Percentiles rank a stretch among this genome's conserved stretches.
Conservation (phyloP, 2,329 filamentous ascomycete species). For the Colletotrichum lindemuthianum region DNA sequence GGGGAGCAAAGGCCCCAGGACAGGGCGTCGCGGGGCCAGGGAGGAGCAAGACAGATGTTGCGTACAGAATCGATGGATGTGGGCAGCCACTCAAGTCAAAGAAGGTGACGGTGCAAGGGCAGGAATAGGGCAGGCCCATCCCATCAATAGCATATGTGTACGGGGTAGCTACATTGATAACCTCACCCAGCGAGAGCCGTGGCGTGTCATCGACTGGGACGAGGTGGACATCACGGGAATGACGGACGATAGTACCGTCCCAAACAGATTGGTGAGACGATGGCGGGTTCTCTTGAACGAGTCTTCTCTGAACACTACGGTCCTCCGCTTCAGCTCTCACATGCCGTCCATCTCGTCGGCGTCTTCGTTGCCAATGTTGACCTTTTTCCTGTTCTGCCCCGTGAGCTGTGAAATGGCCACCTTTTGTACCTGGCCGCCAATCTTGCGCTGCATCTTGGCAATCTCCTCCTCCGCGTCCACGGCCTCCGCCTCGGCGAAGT, state of each 20-base stretch:
- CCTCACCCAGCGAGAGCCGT: too few relatives aligned
- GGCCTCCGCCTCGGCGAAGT: constrained; percentile 89
- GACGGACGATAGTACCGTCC: too few relatives aligned
- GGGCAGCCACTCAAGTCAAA: constrained; percentile 18
- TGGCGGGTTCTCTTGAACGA: too few relatives aligned
- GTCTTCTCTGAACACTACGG: constrained; percentile 1
- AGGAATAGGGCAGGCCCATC: not conserved
- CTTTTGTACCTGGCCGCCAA: constrained; percentile 89
- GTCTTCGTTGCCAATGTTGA: constrained; percentile 78
- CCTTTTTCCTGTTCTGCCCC: constrained; percentile 84
- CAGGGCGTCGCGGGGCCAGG: constrained; percentile 27
- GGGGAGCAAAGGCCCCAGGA: constrained; percentile 7
- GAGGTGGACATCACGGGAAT: too few relatives aligned
- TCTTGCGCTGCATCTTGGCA: constrained; percentile 96
- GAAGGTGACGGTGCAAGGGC: constrained; percentile 9
- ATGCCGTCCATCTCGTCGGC: constrained; percentile 58
- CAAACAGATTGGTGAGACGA: too few relatives aligned
- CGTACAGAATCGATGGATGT: constrained; percentile 25
- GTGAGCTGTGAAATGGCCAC: constrained; percentile 90
- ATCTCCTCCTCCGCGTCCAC: constrained; percentile 96
- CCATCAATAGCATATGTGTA: too few relatives aligned
- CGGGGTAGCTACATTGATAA: too few relatives aligned
- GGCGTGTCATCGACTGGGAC: too few relatives aligned
- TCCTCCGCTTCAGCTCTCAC: constrained; percentile 11
- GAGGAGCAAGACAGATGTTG: constrained; percentile 28